Percentiles rank a stretch among this genome's conserved stretches.
Evolutionary conservation across 2,329 filamentous ascomycete species (phyloP).

Genomic region (Emmonsia crescens): DNA sequence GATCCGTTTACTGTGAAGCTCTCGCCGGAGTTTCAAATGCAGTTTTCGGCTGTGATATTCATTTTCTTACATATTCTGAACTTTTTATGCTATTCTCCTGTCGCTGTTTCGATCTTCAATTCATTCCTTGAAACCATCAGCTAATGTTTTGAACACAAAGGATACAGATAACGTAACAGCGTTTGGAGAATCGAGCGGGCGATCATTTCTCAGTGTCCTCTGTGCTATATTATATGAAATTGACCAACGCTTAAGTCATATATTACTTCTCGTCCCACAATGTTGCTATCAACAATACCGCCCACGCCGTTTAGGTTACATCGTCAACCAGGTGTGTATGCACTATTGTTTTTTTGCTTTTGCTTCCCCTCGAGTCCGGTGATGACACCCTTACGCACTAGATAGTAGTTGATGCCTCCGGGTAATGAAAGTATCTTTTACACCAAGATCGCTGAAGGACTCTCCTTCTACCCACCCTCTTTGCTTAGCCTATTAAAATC

Average conservation of each 20-base stretch:
- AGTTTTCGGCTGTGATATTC: slow-evolving; percentile 71
- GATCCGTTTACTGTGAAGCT: slow-evolving; percentile 71
- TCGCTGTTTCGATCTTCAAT: background rate
- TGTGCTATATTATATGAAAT: background rate
- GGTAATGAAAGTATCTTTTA: slow-evolving; percentile 47
- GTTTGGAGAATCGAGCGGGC: background rate
- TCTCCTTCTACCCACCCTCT: background rate
- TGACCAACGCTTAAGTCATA: background rate
- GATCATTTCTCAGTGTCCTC: background rate
- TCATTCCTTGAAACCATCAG: background rate
- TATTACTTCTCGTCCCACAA: background rate
- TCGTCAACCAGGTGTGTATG: slow-evolving; percentile 18
- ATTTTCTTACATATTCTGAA: slow-evolving; percentile 99
- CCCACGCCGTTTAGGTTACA: background rate
- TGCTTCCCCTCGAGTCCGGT: slow-evolving; percentile 37
- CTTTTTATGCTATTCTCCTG: slow-evolving; percentile 9
- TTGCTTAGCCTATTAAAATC: background rate
- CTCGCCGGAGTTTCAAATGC: slow-evolving; percentile 84
- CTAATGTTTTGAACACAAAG: slow-evolving; percentile 3
- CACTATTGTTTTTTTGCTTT: slow-evolving; percentile 1
- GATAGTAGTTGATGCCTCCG: slow-evolving; percentile 56
- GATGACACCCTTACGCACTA: slow-evolving; percentile 57
- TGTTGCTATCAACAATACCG: background rate
- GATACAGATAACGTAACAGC: background rate
- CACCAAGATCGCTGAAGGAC: slow-evolving; percentile 61